Evolutionary conservation across 1,284 basidiomycete genomes (phyloP), one percentile per base, ranked within the genome.

Genomic region (Coniferiporia sulphurascens): DNA sequence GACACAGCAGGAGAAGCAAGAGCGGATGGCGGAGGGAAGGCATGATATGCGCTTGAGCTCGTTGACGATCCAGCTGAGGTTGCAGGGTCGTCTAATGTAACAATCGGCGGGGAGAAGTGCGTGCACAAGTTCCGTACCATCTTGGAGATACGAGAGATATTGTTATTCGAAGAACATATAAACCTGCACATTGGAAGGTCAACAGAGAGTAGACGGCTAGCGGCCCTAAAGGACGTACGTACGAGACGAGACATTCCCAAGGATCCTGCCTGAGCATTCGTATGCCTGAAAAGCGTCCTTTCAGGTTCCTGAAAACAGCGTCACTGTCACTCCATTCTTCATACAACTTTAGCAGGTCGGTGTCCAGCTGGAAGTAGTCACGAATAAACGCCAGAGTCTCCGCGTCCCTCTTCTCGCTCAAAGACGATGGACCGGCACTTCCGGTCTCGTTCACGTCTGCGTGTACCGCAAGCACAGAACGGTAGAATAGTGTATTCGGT

Each of bases 81-180:
- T 49, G 65, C 66, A n/a, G 82, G 84, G 56, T 76, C 70, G 5
- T 74, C 70, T 13, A 83, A 65, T 9, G 80, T 77, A 35, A 89
- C 66, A 9, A 95, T 72, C 8, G 84, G 74, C 8, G 84, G 77
- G 1, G 91, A 90, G 68, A 86, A 95, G 35, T 87, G 78, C 45
- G 73, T 79, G 69, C 85, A 92, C 56, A 89, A 79, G 62, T 81
- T 75, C 65, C 88, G 87, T 41, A 97, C 85, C 86, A 98, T 94
- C 61, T 89, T 89, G 4, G 91, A 90, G 68, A 97, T 98, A 1
- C 95, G 87, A 1, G 84, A 74, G 54, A 98, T 99, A 67, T 99
- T 96, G 71, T 99, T 99, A 69, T 98, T 99, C 1, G 95, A 93
- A 15, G 95, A 98, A 69, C 96, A 99, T 65, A 99, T 98, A 75